Conservation (phyloP, 2,329 filamentous ascomycete genomes). For the Coniochaeta sp. region DNA sequence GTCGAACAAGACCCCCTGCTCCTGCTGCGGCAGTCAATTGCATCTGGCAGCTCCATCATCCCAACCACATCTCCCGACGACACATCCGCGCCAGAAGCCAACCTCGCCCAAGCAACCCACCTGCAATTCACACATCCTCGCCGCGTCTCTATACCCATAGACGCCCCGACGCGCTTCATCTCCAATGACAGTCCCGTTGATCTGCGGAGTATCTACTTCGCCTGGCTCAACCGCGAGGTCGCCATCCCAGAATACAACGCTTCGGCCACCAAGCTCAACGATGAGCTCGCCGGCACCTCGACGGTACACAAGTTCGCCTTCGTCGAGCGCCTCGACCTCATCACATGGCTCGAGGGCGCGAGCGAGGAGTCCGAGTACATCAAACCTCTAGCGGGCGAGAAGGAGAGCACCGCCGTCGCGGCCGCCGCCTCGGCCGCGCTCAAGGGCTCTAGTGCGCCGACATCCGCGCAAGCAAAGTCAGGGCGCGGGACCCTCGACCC, state of each 20-base stretch:
- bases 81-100: constrained; percentile 45
- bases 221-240: constrained; percentile 88
- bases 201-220: constrained; percentile 91
- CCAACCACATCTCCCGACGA: constrained; percentile 63
- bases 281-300: constrained; percentile 60
- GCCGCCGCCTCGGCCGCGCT: constrained; percentile 24
- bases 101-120: constrained; percentile 69
- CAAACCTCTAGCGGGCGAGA: constrained; percentile 67
- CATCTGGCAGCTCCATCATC: constrained; percentile 59
- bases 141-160: constrained; percentile 60
- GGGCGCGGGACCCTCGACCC: constrained; percentile 69
- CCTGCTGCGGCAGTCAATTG: constrained; percentile 77
- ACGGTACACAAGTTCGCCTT: constrained; percentile 85
- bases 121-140: constrained; percentile 62
- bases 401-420: constrained; percentile 33
- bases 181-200: constrained; percentile 72
- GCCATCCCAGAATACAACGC: constrained; percentile 88
- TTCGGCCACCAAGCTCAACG: constrained; percentile 72
- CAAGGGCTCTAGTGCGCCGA: constrained; percentile 24
- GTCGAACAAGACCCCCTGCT: constrained; percentile 69
- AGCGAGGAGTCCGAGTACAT: constrained; percentile 91
- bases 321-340: constrained; percentile 83
- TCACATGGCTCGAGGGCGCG: constrained; percentile 87
- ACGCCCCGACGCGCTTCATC: constrained; percentile 75
- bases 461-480: constrained; percentile 40